Evolutionary conservation across 176 grass and related monocot genomes (phyloP), one percentile per base, ranked within the genome.

Genomic region (Avena atlantica): DNA sequence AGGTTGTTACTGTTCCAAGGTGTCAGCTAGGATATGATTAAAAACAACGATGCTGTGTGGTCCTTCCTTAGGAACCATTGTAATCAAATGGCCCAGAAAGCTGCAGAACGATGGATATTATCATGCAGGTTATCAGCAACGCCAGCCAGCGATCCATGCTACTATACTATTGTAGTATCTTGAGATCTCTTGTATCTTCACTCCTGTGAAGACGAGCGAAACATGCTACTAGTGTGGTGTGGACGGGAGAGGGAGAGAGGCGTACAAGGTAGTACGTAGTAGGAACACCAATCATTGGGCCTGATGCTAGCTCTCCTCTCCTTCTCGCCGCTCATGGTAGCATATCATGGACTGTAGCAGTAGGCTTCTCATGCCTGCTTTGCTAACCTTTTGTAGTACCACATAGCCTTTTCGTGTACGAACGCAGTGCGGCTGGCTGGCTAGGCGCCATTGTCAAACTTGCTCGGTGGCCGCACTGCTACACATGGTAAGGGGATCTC

Each of bases 211-310:
- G 60, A 31, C 17, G 60, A 80, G 37, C 23, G 40, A 65, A 23
- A 1, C 7, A 74, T 47, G 16, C 57, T 21, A 37, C 36, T 37
- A 37, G 59, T 75, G 69, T 49, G 55, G 27, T 12, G 23, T 36
- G 60, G 56, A 34, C 31, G 2, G 31, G 31, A 34, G 31, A 4
- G 31, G 31, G 31, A 1, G 29, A 2, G 29, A n/a, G 40, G 42
- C 17, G 86, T 20, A 42, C 37, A 78, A 48, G 55, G 20, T 34
- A 34, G 6, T 25, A 25, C 25, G 37, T 40, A 40, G 40, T 17
- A 82, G 60, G 61, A 88, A 78, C 64, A 81, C 2, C 83, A 89
- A 86, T 81, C 29, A 89, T 86, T 79, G 40, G 63, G 51, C 52
- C 42, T 42, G 31, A 34, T 34, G 6, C 40, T 42, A 52, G 74